Conservation (phyloP, 1,139 yeast genomes). For the Taphrina populina region DNA sequence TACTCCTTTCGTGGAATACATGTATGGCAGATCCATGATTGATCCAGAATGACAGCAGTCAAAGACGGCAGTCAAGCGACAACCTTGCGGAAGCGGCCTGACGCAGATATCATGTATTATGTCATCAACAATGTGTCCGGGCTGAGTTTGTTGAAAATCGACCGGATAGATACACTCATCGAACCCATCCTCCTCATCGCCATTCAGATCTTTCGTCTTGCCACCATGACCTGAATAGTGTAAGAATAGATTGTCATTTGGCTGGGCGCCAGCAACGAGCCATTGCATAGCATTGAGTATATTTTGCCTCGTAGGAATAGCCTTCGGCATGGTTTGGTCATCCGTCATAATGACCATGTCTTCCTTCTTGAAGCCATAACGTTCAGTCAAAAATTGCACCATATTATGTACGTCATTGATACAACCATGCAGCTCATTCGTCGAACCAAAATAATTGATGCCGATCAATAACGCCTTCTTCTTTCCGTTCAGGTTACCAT, state of each 20-base stretch:
- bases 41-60: slow-evolving; percentile 96
- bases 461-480: slow-evolving; percentile 84
- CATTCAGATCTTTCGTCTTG: slow-evolving; percentile 70
- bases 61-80: slow-evolving; percentile 74
- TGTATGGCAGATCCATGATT: slow-evolving; percentile 81
- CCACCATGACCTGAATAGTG: slow-evolving; percentile 94
- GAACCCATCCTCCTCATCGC: slow-evolving; percentile 86
- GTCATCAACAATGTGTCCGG: slow-evolving; percentile 79
- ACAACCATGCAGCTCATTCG: slow-evolving; percentile 74
- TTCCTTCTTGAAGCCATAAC: slow-evolving; percentile 67
- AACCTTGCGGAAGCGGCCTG: slow-evolving; percentile 72
- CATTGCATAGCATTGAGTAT: slow-evolving; percentile 86
- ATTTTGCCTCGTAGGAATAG: slow-evolving; percentile 73
- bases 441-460: slow-evolving; percentile 78
- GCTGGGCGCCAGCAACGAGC: slow-evolving; percentile 77
- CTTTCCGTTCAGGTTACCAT: slow-evolving; percentile 72
- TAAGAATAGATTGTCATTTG: slow-evolving; percentile 58
- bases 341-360: slow-evolving; percentile 75
- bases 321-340: slow-evolving; percentile 65
- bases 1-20: slow-evolving; percentile 86
- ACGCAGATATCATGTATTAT: slow-evolving; percentile 78
- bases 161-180: slow-evolving; percentile 92
- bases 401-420: slow-evolving; percentile 63
- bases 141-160: slow-evolving; percentile 61
- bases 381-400: slow-evolving; percentile 47